Base-by-base conservation (phyloP, 768 basidiomycete genomes). In the Rossbeevera mucosa region DNA sequence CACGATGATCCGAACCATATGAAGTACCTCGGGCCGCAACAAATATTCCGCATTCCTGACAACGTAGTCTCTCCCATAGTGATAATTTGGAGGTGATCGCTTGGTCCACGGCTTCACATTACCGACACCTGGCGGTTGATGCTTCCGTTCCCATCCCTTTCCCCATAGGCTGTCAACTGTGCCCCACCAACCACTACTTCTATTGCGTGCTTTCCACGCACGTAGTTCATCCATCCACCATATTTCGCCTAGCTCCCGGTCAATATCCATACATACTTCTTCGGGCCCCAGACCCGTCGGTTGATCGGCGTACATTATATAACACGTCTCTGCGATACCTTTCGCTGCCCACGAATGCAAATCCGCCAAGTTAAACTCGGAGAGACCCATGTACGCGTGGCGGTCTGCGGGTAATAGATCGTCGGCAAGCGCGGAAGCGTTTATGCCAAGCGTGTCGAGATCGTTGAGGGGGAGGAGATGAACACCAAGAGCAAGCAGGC, bases 271-370 rank as follows among this genome's bases (percentile, higher is more conserved):
- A 0, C 29, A 14, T 14, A 30, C 29, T 14, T 30, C 29, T 77
- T 90, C 87, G 0, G 88, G 83, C 4, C 80, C 85, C 30, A 91
- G 67, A 0, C 88, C 86, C 4, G 78, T 74, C 2, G 81, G 76
- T 60, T 84, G 80, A 62, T 90, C 88, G 0, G 82, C 84, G 61
- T 89, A 90, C 38, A 77, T 76, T n/a, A 82, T 55, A 71, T 80
- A 88, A 63, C 88, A 90, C 1, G 82, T 84, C 62, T 86, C 78
- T 22, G 84, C 82, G 16, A 91, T 71, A 4, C 86, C 87, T 60
- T 87, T 77, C 0, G 88, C 88, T 5, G 82, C 88, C 82, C 85
- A 88, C 47, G 80, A 65, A 62, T 89, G 87, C 14, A 85, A 54
- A n/a, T 85, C 76, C 38, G 74, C 75, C 9, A 86, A 69, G 52